Evolutionary conservation across 2,329 filamentous ascomycete species (phyloP).

Genomic region (Verticillium albo-atrum): DNA sequence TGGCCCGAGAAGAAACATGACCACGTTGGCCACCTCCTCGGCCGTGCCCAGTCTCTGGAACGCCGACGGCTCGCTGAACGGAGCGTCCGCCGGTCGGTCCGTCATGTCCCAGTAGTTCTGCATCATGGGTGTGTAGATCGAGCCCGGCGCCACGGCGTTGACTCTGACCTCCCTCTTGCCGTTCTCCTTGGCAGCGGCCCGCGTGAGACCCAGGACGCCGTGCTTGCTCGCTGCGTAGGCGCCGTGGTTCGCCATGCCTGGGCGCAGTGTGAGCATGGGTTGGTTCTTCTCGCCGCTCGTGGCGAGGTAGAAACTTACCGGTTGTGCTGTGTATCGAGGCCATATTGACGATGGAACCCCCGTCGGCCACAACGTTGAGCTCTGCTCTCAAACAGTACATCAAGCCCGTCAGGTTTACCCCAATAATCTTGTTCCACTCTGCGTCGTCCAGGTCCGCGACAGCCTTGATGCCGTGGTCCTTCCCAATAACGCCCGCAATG

Average conservation of each 20-base stretch:
- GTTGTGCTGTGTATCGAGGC: slow-evolving; percentile 41
- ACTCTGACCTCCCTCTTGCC: slow-evolving; percentile 35
- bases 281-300: too few relatives aligned
- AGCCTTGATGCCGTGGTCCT: slow-evolving; percentile 7
- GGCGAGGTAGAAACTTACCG: slow-evolving; percentile 4
- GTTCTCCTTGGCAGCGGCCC: slow-evolving; percentile 29
- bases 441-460: slow-evolving; percentile 36
- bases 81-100: not conserved
- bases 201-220: slow-evolving; percentile 27
- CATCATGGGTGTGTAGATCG: slow-evolving; percentile 20
- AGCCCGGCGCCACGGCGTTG: slow-evolving; percentile 28
- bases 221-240: slow-evolving; percentile 32
- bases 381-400: not conserved
- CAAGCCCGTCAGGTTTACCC: slow-evolving; percentile 42
- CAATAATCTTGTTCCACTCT: slow-evolving; percentile 51
- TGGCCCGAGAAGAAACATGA: slow-evolving; percentile 28
- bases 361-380: slow-evolving; percentile 16
- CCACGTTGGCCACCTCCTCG: slow-evolving; percentile 25
- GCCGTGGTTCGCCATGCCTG: slow-evolving; percentile 22
- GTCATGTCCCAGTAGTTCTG: not conserved
- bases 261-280: not conserved
- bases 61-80: not conserved
- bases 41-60: not conserved
- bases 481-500: slow-evolving; percentile 39
- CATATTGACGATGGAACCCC: slow-evolving; percentile 55